Percentiles rank a stretch among this genome's conserved stretches.
These are phyloP conservation scores for Ligustrum vulgare DNA, from an alignment of 257 asterid species.

Conservation along the genomic window DNA sequence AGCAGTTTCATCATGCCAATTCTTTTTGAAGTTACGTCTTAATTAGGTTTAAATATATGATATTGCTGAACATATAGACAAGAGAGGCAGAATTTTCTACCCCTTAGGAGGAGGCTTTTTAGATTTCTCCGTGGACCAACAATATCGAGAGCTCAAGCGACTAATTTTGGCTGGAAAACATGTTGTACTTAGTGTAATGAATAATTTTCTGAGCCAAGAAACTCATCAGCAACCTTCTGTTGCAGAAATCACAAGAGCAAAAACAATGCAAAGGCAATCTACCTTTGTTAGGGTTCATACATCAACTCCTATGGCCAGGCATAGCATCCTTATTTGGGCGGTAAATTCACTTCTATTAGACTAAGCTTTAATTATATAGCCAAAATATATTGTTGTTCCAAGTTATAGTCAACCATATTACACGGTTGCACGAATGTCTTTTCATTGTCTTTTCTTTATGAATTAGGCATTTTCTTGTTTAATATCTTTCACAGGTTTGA, in stretches of 20 bases:
- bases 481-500: conserved; percentile 3
- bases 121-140: not conserved
- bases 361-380: conserved; percentile 13
- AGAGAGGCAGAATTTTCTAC: not conserved
- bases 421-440: not conserved
- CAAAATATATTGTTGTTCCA: not conserved
- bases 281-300: conserved; percentile 84
- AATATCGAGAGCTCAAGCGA: not conserved
- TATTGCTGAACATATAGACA: not conserved
- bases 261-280: conserved; percentile 82
- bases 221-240: conserved; percentile 5
- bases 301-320: conserved; percentile 69
- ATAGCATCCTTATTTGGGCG: conserved; percentile 79
- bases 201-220: not conserved
- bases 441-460: not conserved
- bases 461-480: not conserved
- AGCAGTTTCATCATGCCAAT: not conserved
- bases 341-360: conserved; percentile 35
- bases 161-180: not conserved
- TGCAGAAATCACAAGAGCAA: conserved; percentile 66
- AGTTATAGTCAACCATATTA: not conserved
- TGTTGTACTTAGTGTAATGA: not conserved
- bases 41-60: not conserved
- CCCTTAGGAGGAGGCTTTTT: not conserved
- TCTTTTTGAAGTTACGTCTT: not conserved